Evolutionary conservation across 805 yeast species (phyloP), one percentile per base, ranked within the genome.

Genomic region (Saccharomycopsis sp.): DNA sequence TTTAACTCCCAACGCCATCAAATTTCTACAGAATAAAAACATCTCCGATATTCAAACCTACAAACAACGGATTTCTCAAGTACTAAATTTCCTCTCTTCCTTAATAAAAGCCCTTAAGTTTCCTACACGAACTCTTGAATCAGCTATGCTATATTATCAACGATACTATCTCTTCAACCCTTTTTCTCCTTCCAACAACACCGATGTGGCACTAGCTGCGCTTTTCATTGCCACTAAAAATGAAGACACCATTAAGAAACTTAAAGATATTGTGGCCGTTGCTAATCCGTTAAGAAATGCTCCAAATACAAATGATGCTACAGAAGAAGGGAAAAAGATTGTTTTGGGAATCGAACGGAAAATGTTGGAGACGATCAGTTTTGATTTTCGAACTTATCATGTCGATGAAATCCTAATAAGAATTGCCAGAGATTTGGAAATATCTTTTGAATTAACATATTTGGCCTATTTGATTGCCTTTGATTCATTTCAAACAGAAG

Each of bases 201-300:
- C 66, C 48, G 77, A 79, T 33, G 70, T 83, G n/a, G 83, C 84
- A 0, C 58, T 79, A 6, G 70, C 89, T 8, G 70, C 86, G 40
- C 55, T 87, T 5, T 71, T 82, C 42, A 62, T 84, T 13, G 81
- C 95, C 2, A 64, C 79, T 32, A 85, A 87, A 56, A 75, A 77
- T 48, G 94, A 84, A 52, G 96, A 87, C 53, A 83, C 87, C 31
- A 78, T 86, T 31, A 86, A 85, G 55, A 81, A 81, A 50, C 56
- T 80, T 13, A 66, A 74, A 39, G 84, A 81, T 34, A 67, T 86
- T 10, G 69, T 79, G 34, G 56, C 59, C 3, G 73, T 68, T 13
- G 71, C 71, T 26, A 64, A 68, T 52, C 62, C 55, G 50, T 49
- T 59, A n/a, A 54, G 64, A 49, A 41, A 48, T 21, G 25, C 20